phyloP scores from a whole-genome alignment of 1,139 yeast genomes.

The Dujonia santamariae region DNA sequence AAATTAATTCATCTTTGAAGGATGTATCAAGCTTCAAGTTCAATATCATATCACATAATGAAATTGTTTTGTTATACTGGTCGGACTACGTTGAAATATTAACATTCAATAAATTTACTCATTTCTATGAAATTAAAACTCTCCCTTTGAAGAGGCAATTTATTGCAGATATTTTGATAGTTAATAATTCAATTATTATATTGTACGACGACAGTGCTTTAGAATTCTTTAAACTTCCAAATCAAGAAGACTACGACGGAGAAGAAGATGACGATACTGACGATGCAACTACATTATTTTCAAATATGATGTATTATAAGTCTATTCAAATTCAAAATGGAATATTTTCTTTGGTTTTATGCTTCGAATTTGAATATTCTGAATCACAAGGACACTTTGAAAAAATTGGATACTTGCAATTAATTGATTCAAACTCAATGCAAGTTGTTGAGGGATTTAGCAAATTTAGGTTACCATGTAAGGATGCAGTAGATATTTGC shows the following conservation, averaged over 20 bases:
- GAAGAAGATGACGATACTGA: conserved; percentile 5
- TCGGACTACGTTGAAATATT: not conserved
- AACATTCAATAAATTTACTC: not conserved
- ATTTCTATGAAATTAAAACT: conserved; percentile 1
- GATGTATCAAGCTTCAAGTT: too few relatives aligned
- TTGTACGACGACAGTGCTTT: conserved; percentile 10
- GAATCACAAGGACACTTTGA: conserved; percentile 14
- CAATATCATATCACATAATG: too few relatives aligned
- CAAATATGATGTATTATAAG: conserved; percentile 13
- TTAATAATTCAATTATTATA: conserved; percentile 6
- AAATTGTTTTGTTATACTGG: not conserved
- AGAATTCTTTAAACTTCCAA: conserved; percentile 4
- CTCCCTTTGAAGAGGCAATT: conserved; percentile 1
- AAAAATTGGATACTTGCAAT: conserved; percentile 16
- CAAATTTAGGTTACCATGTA: conserved; percentile 3
- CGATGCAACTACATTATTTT: conserved; percentile 12
- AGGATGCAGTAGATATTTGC: conserved; percentile 21
- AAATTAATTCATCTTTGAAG: too few relatives aligned
- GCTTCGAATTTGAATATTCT: conserved; percentile 15
- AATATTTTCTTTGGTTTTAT: conserved; percentile 14
- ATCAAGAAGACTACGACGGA: conserved; percentile 8
- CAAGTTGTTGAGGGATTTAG: conserved; percentile 9
- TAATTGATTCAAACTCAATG: conserved; percentile 16
- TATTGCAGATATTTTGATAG: conserved; percentile 1
- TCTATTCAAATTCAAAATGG: conserved; percentile 2